Evolutionary conservation across 2,329 filamentous ascomycete genomes (phyloP).

Genomic region (Parastagonospora nodorum): DNA sequence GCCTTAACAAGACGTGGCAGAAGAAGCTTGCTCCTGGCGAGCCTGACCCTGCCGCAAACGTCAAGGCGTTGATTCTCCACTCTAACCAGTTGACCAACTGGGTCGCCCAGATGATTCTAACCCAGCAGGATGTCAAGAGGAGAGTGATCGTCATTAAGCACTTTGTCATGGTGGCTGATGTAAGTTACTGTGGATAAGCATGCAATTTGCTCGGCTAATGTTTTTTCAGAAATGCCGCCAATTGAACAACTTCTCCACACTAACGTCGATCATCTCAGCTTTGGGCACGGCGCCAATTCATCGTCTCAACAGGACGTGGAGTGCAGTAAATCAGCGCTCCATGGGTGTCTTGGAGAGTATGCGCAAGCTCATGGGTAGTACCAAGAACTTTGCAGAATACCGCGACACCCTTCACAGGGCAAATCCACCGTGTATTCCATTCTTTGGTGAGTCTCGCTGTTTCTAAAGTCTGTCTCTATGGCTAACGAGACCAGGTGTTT

Average conservation of each 20-base stretch:
- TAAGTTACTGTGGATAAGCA: slow-evolving; percentile 55
- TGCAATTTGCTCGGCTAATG: slow-evolving; percentile 27
- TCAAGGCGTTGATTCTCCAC: slow-evolving; percentile 94
- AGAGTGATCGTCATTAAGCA: slow-evolving; percentile 97
- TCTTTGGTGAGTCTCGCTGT: slow-evolving; percentile 73
- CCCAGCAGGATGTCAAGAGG: slow-evolving; percentile 92
- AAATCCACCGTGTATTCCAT: slow-evolving; percentile 96
- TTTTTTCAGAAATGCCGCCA: slow-evolving; percentile 78
- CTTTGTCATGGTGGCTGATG: slow-evolving; percentile 94
- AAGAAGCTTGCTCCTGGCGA: slow-evolving; percentile 86
- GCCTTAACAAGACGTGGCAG: slow-evolving; percentile 98
- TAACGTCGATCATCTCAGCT: slow-evolving; percentile 97
- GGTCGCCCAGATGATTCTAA: slow-evolving; percentile 98
- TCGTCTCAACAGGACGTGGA: slow-evolving; percentile 91
- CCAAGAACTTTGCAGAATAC: slow-evolving; percentile 98
- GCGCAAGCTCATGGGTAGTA: slow-evolving; percentile 93
- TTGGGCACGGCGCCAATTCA: slow-evolving; percentile 94
- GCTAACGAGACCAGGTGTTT: slow-evolving; percentile 70
- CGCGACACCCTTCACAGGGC: slow-evolving; percentile 89
- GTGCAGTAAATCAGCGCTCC: slow-evolving; percentile 85
- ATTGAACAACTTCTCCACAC: slow-evolving; percentile 95
- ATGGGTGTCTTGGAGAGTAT: slow-evolving; percentile 82
- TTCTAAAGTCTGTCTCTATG: background rate
- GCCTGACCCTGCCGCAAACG: slow-evolving; percentile 85
- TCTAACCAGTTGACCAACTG: slow-evolving; percentile 99